Evolutionary conservation across 176 grass and related monocot genomes (phyloP).

Genomic region (Cymbopogon citratus): DNA sequence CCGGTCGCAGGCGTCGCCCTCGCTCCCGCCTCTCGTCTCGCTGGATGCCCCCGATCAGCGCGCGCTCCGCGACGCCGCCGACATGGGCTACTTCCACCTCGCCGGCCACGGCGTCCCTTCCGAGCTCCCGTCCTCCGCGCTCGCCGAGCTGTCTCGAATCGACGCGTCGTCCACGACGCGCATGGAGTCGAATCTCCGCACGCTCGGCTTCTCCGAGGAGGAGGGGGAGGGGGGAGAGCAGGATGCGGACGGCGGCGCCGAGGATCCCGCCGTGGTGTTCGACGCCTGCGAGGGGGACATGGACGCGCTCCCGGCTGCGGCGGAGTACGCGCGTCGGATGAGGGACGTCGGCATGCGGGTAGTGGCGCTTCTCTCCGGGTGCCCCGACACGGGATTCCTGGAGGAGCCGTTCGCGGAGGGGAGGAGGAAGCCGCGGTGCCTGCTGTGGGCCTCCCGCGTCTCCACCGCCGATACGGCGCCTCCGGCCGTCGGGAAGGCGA

Average conservation of each 20-base stretch:
- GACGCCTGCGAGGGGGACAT: constrained; percentile 29
- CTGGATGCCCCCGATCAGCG: neutral
- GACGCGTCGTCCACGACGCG: neutral
- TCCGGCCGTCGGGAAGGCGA: constrained; percentile 26
- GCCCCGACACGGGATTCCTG: constrained; percentile 12
- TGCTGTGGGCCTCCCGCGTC: constrained; percentile 53
- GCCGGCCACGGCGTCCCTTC: constrained; percentile 40
- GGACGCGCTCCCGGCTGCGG: constrained; percentile 24
- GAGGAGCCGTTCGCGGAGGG: constrained; percentile 42
- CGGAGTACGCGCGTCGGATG: constrained; percentile 52
- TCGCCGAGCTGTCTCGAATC: constrained; percentile 27
- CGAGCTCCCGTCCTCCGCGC: constrained; percentile 38
- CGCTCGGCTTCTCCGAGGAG: constrained; percentile 40
- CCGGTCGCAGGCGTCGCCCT: neutral
- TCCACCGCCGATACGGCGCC: constrained; percentile 14
- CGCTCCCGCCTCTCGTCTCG: constrained; percentile 35
- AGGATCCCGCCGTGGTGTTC: constrained; percentile 34
- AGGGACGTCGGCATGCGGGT: constrained; percentile 49
- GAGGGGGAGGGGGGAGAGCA: constrained; percentile 1
- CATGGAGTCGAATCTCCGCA: neutral
- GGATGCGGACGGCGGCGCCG: neutral
- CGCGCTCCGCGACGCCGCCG: constrained; percentile 38
- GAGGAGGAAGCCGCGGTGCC: constrained; percentile 55
- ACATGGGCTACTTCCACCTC: constrained; percentile 76
- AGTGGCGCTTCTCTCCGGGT: constrained; percentile 34